phyloP scores from a whole-genome alignment of 129 eudicot genomes.

The Chrysanthemum makinoi region DNA sequence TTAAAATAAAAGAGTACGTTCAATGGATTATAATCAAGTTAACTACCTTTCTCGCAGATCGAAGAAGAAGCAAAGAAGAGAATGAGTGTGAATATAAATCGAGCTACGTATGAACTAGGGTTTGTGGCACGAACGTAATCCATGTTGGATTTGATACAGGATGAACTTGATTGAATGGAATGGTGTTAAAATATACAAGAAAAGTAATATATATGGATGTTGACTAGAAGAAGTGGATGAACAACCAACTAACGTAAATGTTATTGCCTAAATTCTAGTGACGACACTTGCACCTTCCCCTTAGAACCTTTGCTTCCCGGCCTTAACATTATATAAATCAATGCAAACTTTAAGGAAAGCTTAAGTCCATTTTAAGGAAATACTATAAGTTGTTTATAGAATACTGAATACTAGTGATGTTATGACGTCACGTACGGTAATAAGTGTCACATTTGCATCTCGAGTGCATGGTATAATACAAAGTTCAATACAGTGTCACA shows the following conservation, averaged over 20 bases:
- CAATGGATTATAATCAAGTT: neutral
- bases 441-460: too few species aligned
- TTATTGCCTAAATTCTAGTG: slow-evolving; percentile 12
- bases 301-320: neutral
- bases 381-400: too few species aligned
- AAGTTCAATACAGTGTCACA: too few species aligned
- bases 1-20: neutral
- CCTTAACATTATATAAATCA: neutral
- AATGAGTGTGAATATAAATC: slow-evolving; percentile 5
- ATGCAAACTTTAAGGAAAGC: neutral
- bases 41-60: slow-evolving; percentile 27
- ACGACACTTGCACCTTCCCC: slow-evolving; percentile 14
- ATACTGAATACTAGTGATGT: neutral
- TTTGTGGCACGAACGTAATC: too few species aligned
- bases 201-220: neutral
- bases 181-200: too few species aligned
- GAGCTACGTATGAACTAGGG: too few species aligned
- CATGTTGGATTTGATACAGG: neutral
- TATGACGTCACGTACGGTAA: neutral
- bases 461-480: too few species aligned
- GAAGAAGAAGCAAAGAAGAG: slow-evolving; percentile 20
- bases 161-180: neutral
- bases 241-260: slow-evolving; percentile 6
- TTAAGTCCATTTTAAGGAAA: too few species aligned
- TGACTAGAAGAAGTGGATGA: slow-evolving; percentile 26